These are phyloP conservation scores for Saccharomyces hybrid DNA, from an alignment of 1,139 yeast genomes.

Conservation along the genomic window DNA sequence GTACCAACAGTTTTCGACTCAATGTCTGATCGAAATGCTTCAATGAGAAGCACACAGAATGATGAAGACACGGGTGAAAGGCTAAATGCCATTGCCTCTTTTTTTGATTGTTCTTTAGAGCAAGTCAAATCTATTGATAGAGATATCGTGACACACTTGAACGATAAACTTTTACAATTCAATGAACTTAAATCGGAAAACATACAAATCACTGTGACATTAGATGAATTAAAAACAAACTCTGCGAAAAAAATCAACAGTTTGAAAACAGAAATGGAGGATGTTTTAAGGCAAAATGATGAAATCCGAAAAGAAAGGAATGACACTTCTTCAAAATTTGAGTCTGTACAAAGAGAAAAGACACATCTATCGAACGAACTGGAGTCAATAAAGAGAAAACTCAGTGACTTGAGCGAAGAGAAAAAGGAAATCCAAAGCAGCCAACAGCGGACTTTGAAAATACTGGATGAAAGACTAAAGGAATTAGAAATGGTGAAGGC, in stretches of 20 bases:
- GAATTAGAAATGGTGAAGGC: slow-evolving; percentile 8
- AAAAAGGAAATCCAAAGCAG: slow-evolving; percentile 39
- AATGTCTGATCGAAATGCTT: background rate
- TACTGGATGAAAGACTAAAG: slow-evolving; percentile 29
- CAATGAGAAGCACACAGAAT: background rate
- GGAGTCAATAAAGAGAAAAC: background rate
- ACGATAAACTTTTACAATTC: slow-evolving; percentile 3
- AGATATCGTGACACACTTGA: background rate
- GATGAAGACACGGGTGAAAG: background rate
- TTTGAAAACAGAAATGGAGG: slow-evolving; percentile 47
- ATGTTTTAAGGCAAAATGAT: slow-evolving; percentile 23
- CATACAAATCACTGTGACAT: slow-evolving; percentile 32
- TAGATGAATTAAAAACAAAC: slow-evolving; percentile 46
- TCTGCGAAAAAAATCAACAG: slow-evolving; percentile 32
- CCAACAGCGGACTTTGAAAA: slow-evolving; percentile 12
- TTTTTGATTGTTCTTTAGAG: background rate
- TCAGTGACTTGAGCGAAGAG: slow-evolving; percentile 32
- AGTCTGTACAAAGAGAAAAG: background rate
- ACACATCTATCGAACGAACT: background rate
- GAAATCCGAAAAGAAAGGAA: slow-evolving; percentile 4
- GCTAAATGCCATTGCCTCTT: background rate
- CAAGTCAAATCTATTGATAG: background rate
- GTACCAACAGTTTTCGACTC: background rate
- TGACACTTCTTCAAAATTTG: background rate
- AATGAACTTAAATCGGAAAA: slow-evolving; percentile 10